Base-by-base conservation (phyloP, 75 land plant species). In the Cupressus sempervirens region DNA sequence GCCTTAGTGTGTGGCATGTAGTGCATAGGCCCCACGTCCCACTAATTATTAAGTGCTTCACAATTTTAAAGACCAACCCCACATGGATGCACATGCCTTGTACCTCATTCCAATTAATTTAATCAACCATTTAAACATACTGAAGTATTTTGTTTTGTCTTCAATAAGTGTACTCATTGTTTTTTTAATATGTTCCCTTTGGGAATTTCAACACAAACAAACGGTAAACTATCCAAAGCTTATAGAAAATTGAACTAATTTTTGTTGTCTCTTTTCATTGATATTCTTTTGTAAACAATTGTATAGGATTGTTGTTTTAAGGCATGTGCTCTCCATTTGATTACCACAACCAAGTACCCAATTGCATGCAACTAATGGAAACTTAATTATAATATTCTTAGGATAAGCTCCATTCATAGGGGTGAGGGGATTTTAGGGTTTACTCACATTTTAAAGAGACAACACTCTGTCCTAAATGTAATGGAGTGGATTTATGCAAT, bases 71-170 rank as follows among this genome's bases (percentile, higher is more conserved):
- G 32, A 3, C 74, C 13, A 70, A 32, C 74, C 35, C 74, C 35
- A 70, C 74, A 70, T 70, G 74, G 74, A 70, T 70, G 74, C 74
- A 70, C 74, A 70, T 70, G 74, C 35, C 74, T 70, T 70, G 35
- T 70, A 32, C 74, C 74, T 32, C 35, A 62, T 1, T 2, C 26
- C 26, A 20, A 62, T 62, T 62, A 62, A 20, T 62, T 62, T 20
- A 56, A 56, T 56, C 23, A 56, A 20, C 18, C 62, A 56, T 56
- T 3, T 56, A 56, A 56, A 56, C 23, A 56, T 56, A 56, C 62
- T 56, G 18, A 56, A 56, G 18, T 16, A 4, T 56, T 20, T 16
- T 56, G 18, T 56, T 56, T 56, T 56, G 52, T 50, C 52, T 56
- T 56, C 62, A 56, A 56, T 56, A 16, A 56, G 14, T 50, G 13